Evolutionary conservation across 169 alveolate genomes (phyloP).

Genomic region (Eimeria acervulina): DNA sequence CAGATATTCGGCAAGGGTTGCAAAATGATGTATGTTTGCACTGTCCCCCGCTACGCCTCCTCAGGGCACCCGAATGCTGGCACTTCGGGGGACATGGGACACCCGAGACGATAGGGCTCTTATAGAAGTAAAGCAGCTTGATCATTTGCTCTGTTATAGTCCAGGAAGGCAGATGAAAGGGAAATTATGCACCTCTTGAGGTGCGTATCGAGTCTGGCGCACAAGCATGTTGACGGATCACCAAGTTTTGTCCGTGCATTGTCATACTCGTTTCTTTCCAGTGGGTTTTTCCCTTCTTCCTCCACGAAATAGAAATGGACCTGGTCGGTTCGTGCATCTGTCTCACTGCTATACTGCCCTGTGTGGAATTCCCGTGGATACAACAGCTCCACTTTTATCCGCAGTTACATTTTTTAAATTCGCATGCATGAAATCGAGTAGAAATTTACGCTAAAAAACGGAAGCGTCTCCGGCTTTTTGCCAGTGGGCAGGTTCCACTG

Average conservation of each 20-base stretch:
- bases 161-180: not conserved
- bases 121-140: not conserved
- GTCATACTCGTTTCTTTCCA: not conserved
- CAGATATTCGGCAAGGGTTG: not conserved
- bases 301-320: not conserved
- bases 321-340: not conserved
- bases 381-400: not conserved
- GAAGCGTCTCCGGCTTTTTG: not conserved
- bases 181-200: not conserved
- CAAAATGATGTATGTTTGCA: not conserved
- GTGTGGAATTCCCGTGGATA: not conserved
- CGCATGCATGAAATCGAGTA: not conserved
- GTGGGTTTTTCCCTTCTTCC: not conserved
- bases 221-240: not conserved
- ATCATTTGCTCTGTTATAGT: not conserved
- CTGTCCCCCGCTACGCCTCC: not conserved
- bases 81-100: not conserved
- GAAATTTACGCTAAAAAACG: not conserved
- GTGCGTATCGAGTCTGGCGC: not conserved
- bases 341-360: not conserved
- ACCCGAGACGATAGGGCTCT: not conserved
- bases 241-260: not conserved
- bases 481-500: not conserved
- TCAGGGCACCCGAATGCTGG: not conserved
- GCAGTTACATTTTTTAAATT: not conserved